Conservation (phyloP, 129 eudicot species). For the Centrapalus pauciflorus region DNA sequence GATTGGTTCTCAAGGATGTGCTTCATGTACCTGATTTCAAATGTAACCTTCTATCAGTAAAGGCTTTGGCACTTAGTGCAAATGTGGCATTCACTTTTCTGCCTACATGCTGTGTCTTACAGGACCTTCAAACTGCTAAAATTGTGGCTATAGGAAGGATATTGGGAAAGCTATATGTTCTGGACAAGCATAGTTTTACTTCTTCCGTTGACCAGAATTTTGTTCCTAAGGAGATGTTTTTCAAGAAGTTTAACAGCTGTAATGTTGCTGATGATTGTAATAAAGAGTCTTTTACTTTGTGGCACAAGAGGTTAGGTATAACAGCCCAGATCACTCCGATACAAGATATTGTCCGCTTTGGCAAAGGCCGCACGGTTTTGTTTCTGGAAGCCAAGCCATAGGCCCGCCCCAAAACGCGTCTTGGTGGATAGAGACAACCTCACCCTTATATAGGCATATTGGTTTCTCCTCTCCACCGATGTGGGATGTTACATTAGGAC, state of each 20-base stretch:
- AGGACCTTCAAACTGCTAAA: not conserved
- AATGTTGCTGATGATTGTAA: not conserved
- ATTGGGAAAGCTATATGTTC: not conserved
- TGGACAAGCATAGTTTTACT: not conserved
- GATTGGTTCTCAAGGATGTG: not conserved
- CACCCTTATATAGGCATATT: no score
- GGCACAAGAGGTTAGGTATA: not conserved
- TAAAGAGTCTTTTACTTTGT: not conserved
- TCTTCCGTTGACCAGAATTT: not conserved
- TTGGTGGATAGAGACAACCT: no score
- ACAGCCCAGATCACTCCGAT: no score
- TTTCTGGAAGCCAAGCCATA: no score
- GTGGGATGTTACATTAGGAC: no score
- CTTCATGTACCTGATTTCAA: not conserved
- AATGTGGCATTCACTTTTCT: no score
- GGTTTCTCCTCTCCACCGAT: no score
- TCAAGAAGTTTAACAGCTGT: not conserved
- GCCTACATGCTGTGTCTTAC: not conserved
- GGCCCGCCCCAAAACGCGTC: no score
- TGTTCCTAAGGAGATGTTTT: not conserved
- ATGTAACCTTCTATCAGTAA: no score
- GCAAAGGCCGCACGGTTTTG: no score
- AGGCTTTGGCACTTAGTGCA: no score
- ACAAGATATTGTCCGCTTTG: no score
- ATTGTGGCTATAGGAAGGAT: not conserved